Evolutionary conservation across 805 yeast species (phyloP).

Genomic region (Huiozyma naganishii): DNA sequence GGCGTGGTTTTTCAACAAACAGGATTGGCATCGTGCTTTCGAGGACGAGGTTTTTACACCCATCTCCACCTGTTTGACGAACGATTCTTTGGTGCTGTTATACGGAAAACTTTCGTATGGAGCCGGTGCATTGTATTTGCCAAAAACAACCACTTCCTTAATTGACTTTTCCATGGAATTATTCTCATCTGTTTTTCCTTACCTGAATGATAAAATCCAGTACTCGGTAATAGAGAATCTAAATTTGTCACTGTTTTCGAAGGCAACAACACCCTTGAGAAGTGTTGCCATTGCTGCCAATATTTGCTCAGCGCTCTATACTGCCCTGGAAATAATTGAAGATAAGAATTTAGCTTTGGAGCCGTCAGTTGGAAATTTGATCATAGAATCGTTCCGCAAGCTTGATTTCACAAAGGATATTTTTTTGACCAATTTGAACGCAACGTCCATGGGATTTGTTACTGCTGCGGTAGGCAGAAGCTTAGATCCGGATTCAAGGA

Average conservation of each 20-base stretch:
- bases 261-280: slow-evolving; percentile 26
- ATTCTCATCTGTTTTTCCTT: slow-evolving; percentile 60
- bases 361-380: slow-evolving; percentile 31
- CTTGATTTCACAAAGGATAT: slow-evolving; percentile 33
- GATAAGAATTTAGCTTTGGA: slow-evolving; percentile 22
- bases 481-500: slow-evolving; percentile 3
- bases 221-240: slow-evolving; percentile 78
- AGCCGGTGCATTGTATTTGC: slow-evolving; percentile 21
- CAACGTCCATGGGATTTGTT: slow-evolving; percentile 50
- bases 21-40: slow-evolving; percentile 29
- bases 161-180: slow-evolving; percentile 75
- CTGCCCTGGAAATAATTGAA: slow-evolving; percentile 27
- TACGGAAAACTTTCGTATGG: slow-evolving; percentile 16
- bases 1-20: slow-evolving; percentile 14
- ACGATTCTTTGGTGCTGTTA: slow-evolving; percentile 32
- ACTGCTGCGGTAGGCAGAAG: slow-evolving; percentile 24
- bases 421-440: slow-evolving; percentile 36
- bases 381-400: slow-evolving; percentile 41
- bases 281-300: slow-evolving; percentile 48
- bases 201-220: slow-evolving; percentile 67
- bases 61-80: slow-evolving; percentile 30
- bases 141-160: slow-evolving; percentile 39
- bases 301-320: slow-evolving; percentile 52
- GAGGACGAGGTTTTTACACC: slow-evolving; percentile 30
- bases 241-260: slow-evolving; percentile 42